These are phyloP conservation scores for Cadophora sp. DNA, from an alignment of 2,329 filamentous ascomycete species.

Conservation along the genomic window DNA sequence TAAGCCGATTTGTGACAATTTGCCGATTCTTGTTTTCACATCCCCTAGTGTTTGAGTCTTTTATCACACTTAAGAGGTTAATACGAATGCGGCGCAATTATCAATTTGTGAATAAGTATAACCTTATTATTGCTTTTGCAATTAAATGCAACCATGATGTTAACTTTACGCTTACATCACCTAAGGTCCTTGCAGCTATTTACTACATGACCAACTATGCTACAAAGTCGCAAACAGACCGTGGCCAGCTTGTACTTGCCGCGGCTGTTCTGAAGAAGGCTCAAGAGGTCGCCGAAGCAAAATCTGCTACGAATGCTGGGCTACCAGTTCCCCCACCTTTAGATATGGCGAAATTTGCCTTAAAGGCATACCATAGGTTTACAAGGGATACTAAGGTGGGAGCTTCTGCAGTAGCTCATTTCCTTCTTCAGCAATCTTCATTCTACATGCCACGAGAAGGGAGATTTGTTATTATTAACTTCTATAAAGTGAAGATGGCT, in stretches of 20 bases:
- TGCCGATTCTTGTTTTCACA: neutral
- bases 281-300: neutral
- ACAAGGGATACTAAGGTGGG: neutral
- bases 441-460: neutral
- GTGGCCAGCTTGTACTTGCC: constrained; percentile 1
- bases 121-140: neutral
- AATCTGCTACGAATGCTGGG: neutral
- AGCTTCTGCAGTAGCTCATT: neutral
- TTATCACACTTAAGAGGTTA: neutral
- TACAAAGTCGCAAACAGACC: neutral
- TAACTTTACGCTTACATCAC: neutral
- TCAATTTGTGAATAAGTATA: neutral
- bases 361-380: constrained; percentile 6
- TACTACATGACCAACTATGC: neutral
- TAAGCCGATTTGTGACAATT: too few species aligned
- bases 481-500: neutral
- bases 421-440: neutral
- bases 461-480: neutral
- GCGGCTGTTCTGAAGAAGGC: constrained; percentile 1
- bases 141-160: neutral
- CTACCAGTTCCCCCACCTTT: neutral
- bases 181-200: neutral
- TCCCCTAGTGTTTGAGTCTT: neutral
- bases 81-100: neutral
- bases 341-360: neutral